Evolutionary conservation across 1,139 yeast genomes (phyloP), one percentile per base, ranked within the genome.

Genomic region (Pichia sorboxylosa): DNA sequence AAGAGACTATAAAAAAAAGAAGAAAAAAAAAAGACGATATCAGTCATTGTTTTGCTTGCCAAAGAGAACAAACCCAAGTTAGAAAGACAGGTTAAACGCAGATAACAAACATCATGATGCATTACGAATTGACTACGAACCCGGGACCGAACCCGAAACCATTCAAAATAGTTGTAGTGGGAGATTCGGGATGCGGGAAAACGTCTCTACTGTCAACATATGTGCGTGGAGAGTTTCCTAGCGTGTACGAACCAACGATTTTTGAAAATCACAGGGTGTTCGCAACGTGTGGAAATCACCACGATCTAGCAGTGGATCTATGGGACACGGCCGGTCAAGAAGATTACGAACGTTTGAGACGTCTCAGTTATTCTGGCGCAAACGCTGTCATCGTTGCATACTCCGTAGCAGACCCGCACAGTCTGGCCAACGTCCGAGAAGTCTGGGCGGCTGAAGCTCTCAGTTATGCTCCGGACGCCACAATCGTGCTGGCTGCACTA

Each of bases 141-240:
- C n/a, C n/a, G n/a, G n/a, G n/a, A n/a, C n/a, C n/a, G n/a, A n/a
- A n/a, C n/a, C n/a, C n/a, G n/a, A n/a, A n/a, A n/a, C 64, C 65
- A 41, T 62, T 73, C 57, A 81, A 82, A 48, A 58, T 82, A 17
- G 90, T 85, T 15, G 87, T 84, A 16, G 94, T 87, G 5, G 97
- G 97, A 4, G 97, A 87, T 54, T 93, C 94, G 44, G 94, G 92
- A 11, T 82, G 94, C 52, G 97, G 97, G 21, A 87, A 87, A 55
- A 87, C 97, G 0, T 81, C 94, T 44, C 58, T 87, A 40, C 58
- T 87, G 38, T 79, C 81, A 20, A 71, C 87, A n/a, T 90, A 82
- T 51, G 72, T 87, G 4, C 75, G 78, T 44, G 85, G 85, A 17
- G 65, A 68, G 42, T 50, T 50, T 30, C 95, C 95, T 2, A 66